phyloP scores from a whole-genome alignment of 768 basidiomycete species.

The Suillus hirtellus region DNA sequence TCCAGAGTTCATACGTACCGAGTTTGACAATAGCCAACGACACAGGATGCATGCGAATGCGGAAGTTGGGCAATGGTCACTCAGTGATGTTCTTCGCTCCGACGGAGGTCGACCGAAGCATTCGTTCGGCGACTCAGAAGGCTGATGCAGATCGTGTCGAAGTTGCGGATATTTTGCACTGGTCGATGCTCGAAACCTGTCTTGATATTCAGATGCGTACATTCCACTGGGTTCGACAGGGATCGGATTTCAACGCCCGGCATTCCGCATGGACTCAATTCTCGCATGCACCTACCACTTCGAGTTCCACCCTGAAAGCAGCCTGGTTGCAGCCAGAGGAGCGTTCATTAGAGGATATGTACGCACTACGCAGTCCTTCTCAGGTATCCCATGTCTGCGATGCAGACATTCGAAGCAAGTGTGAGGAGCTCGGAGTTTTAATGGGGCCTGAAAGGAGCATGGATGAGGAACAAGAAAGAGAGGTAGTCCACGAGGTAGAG shows the following conservation, averaged over 20 bases:
- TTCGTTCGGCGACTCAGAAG: slow-evolving; percentile 31
- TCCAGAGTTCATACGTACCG: background rate
- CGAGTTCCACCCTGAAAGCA: slow-evolving; percentile 9
- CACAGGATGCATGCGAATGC: slow-evolving; percentile 55
- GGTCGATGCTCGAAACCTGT: slow-evolving; percentile 49
- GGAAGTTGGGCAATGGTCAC: slow-evolving; percentile 47
- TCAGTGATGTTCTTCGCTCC: slow-evolving; percentile 51
- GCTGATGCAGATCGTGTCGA: background rate
- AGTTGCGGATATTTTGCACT: slow-evolving; percentile 39
- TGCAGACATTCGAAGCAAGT: slow-evolving; percentile 19
- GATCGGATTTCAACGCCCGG: slow-evolving; percentile 21
- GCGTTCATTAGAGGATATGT: slow-evolving; percentile 38
- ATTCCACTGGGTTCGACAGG: slow-evolving; percentile 45
- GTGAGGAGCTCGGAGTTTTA: slow-evolving; percentile 19
- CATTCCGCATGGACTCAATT: slow-evolving; percentile 21
- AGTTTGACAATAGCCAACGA: background rate
- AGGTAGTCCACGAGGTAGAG: slow-evolving; percentile 47
- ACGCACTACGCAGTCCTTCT: slow-evolving; percentile 11
- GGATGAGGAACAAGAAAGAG: slow-evolving; percentile 54
- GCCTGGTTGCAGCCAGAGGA: slow-evolving; percentile 45
- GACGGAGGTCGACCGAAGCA: slow-evolving; percentile 37
- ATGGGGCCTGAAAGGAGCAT: slow-evolving; percentile 23
- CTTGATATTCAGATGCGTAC: slow-evolving; percentile 39
- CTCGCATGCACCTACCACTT: background rate
- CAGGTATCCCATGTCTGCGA: background rate